These are phyloP conservation scores for Apiotrichum laibachii DNA, from an alignment of 1,284 basidiomycete genomes.

Conservation along the genomic window DNA sequence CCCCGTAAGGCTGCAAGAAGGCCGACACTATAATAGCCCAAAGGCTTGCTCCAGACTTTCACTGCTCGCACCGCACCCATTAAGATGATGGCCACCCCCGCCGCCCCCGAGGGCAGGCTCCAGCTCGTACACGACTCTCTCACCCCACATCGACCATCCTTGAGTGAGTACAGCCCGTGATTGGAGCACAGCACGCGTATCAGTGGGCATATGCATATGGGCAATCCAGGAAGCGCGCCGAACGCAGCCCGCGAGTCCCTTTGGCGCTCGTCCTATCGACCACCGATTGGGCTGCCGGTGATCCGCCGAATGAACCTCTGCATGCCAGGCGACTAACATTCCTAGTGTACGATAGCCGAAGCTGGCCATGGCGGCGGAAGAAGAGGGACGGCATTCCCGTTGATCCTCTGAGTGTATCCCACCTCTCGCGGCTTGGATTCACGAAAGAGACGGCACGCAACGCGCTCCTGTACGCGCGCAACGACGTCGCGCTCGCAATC, in stretches of 20 bases:
- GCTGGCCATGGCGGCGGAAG: not conserved
- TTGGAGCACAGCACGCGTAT: no score
- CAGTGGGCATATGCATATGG: no score
- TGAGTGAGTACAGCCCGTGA: not conserved
- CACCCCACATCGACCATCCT: not conserved
- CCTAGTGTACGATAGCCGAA: not conserved
- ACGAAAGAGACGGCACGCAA: slow-evolving; percentile 6
- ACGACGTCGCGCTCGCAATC: slow-evolving; percentile 5
- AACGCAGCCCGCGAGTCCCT: no score
- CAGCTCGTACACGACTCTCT: not conserved
- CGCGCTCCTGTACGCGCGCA: slow-evolving; percentile 8
- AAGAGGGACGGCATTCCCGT: not conserved
- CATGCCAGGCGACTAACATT: no score
- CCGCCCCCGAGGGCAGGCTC: not conserved
- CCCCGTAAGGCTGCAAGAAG: no score
- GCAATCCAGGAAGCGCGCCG: no score
- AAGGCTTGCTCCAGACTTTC: no score
- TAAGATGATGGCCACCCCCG: not conserved
- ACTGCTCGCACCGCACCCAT: no score
- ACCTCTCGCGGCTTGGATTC: slow-evolving; percentile 3
- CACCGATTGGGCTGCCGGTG: no score
- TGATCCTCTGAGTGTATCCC: slow-evolving; percentile 3
- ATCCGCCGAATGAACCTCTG: no score
- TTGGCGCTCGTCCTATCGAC: no score
- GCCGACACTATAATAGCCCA: no score